phyloP scores from a whole-genome alignment of 2,329 filamentous ascomycete species.

The Aspergillus unguis region DNA sequence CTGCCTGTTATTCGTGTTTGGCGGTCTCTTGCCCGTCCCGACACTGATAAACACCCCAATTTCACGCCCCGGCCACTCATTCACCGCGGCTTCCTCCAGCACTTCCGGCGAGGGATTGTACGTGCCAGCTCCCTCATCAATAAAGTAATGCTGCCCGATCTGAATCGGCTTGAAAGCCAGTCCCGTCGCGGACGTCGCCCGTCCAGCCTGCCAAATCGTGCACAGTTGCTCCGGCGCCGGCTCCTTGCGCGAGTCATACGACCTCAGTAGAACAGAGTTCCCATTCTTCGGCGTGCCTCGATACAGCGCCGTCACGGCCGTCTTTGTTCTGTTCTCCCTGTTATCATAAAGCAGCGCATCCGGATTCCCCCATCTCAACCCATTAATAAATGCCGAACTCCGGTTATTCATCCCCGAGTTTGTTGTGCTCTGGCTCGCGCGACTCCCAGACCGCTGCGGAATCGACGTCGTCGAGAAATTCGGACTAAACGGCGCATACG shows the following conservation, averaged over 20 bases:
- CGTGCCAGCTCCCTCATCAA: conserved; percentile 85
- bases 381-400: conserved; percentile 44
- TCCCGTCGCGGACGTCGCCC: conserved; percentile 87
- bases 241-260: conserved; percentile 92
- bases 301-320: conserved; percentile 89
- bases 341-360: conserved; percentile 85
- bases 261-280: conserved; percentile 73
- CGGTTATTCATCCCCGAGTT: conserved; percentile 54
- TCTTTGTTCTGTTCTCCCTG: conserved; percentile 82
- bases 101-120: conserved; percentile 87
- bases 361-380: conserved; percentile 68
- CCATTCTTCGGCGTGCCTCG: conserved; percentile 71
- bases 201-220: conserved; percentile 94
- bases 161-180: conserved; percentile 94
- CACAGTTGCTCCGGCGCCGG: conserved; percentile 87
- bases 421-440: conserved; percentile 74
- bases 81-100: conserved; percentile 84
- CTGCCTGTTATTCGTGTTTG: conserved; percentile 64
- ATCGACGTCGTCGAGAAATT: conserved; percentile 22
- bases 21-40: conserved; percentile 82
- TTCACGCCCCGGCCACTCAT: conserved; percentile 93
- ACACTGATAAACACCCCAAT: conserved; percentile 89
- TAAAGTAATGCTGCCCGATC: conserved; percentile 88
- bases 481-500: conserved; percentile 47
- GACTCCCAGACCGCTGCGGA: conserved; percentile 65